Conservation (phyloP, 2,329 filamentous ascomycete species). For the Paecilomyces sp. region DNA sequence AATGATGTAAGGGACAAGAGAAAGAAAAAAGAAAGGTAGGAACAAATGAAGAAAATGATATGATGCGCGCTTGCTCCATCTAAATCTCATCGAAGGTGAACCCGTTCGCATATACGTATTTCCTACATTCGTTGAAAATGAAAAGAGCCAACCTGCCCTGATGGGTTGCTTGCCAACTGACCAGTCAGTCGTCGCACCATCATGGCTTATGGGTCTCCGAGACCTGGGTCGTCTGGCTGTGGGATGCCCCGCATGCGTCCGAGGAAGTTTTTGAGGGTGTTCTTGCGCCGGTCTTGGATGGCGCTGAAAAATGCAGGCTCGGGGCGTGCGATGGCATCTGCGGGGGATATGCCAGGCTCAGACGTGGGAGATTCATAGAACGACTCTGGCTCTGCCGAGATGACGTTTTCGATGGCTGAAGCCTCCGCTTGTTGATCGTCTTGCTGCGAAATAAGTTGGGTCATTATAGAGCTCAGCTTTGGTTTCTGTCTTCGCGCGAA, state of each 20-base stretch:
- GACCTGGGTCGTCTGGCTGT: neutral
- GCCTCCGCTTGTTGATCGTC: conserved; percentile 1
- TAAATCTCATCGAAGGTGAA: neutral
- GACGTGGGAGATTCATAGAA: neutral
- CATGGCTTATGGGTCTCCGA: neutral
- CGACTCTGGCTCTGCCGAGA: neutral
- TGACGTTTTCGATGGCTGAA: conserved; percentile 6
- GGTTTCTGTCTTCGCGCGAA: conserved; percentile 1
- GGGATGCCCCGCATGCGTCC: neutral
- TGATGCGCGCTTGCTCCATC: neutral
- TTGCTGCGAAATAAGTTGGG: neutral
- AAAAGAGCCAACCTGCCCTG: neutral
- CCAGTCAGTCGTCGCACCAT: neutral
- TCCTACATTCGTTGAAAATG: neutral
- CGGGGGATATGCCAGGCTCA: neutral
- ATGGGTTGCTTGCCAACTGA: neutral
- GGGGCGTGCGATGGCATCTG: neutral
- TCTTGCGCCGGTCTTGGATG: neutral
- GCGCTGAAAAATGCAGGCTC: neutral
- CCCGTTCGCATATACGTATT: neutral
- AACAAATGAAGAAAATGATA: no score
- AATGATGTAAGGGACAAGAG: neutral
- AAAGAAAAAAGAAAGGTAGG: neutral
- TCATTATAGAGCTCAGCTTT: conserved; percentile 1
- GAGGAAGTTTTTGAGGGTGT: neutral